Evolutionary conservation across 306 rosid genomes (phyloP), one percentile per base, ranked within the genome.

Genomic region (Acacia melanoxylon): DNA sequence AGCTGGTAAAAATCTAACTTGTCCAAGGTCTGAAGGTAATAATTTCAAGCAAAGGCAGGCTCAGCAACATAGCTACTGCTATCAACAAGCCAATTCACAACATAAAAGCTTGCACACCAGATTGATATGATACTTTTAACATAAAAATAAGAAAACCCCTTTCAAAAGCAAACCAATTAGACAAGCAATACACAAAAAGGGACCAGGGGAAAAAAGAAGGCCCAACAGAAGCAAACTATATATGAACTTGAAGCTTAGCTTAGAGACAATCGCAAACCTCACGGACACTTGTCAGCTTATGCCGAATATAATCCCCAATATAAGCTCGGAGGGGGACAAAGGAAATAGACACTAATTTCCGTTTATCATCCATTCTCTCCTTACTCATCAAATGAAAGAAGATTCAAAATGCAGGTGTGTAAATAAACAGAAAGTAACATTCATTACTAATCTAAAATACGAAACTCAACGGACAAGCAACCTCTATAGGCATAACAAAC

Each of bases 171-270:
- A 69, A 58, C 78, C 29, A 78, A 17, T 72, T 22, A 27, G 24
- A 66, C 42, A 77, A 51, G 68, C 72, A 83, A 75, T 24, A 24
- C 37, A 2, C 49, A 24, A 41, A 15, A 68, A 12, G 14, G 29
- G 27, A 12, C 6, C 1, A n/a, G 63, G 29, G 5, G 29, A 2
- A 54, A 54, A 54, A 15, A 19, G 19, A 49, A 11, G 14, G 19
- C 27, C 68, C 74, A 35, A 68, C 71, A 62, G 35, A 66, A 49
- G 10, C 22, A 71, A 33, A 78, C 62, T 20, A 22, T 13, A 3
- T 15, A 13, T 14, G 29, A 81, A 77, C 16, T 52, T 14, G 44
- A 75, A 51, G n/a, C 80, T 63, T 46, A 19, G n/a, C 76, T 70
- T 44, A 31, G 13, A 24, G 72, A 46, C n/a, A 76, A 81, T 44